phyloP scores from a whole-genome alignment of 164 flowering plant species.

The Saururus chinensis region DNA sequence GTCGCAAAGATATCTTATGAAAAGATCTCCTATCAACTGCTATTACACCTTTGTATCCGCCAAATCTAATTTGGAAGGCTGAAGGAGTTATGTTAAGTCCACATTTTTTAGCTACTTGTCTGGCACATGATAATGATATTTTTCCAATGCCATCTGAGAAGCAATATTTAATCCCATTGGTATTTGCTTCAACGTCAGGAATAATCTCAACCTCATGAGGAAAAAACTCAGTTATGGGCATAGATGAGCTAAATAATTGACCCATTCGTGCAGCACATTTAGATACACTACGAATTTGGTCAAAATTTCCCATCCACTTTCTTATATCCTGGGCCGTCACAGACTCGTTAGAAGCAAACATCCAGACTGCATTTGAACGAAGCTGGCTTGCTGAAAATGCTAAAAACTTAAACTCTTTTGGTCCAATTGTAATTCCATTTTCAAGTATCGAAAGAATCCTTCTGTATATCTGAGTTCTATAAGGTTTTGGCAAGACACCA shows the following conservation, averaged over 20 bases:
- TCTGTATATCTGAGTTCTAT: conserved; percentile 48
- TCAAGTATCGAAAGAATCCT: conserved; percentile 60
- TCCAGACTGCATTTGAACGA: conserved; percentile 87
- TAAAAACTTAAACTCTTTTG: conserved; percentile 68
- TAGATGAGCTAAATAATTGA: conserved; percentile 82
- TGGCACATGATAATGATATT: conserved; percentile 60
- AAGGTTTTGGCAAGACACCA: conserved; percentile 54
- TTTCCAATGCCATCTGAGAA: conserved; percentile 99
- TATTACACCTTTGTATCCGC: conserved; percentile 94
- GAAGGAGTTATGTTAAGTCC: conserved; percentile 60
- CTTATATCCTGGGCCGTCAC: conserved; percentile 62
- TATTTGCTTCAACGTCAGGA: conserved; percentile 63
- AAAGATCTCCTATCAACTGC: conserved; percentile 77
- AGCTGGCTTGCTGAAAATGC: conserved; percentile 98
- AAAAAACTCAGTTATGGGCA: conserved; percentile 49
- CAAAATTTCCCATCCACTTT: conserved; percentile 95
- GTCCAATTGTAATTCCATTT: conserved; percentile 69
- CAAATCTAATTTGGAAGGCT: conserved; percentile 93
- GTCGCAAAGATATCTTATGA: conserved; percentile 67
- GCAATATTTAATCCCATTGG: conserved; percentile 65
- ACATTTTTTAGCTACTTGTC: conserved; percentile 56
- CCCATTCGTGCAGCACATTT: conserved; percentile 99
- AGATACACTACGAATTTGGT: conserved; percentile 61
- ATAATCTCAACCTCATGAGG: conserved; percentile 54
- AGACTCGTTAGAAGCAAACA: conserved; percentile 86